These are phyloP conservation scores for Atalantia buxifolia DNA, from an alignment of 345 rosid species.

Conservation along the genomic window DNA sequence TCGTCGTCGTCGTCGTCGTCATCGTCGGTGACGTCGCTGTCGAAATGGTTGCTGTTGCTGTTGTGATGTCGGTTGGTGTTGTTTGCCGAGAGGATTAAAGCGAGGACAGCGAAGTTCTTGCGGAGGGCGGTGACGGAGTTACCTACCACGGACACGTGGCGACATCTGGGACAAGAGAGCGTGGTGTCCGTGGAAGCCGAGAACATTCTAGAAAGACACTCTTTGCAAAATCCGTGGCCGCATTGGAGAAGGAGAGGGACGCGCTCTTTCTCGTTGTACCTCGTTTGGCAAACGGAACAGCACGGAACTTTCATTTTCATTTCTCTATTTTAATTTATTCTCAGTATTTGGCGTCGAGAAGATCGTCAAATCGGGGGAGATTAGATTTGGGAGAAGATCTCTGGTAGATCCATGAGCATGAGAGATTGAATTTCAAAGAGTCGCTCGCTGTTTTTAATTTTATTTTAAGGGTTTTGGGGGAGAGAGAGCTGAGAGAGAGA, in stretches of 20 bases:
- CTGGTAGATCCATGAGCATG: constrained; percentile 3
- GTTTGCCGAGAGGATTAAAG: constrained; percentile 55
- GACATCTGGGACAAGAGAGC: constrained; percentile 85
- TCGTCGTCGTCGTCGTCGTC: constrained; percentile 46
- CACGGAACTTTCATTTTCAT: constrained; percentile 66
- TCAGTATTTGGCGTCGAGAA: not conserved
- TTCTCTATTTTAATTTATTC: too few species aligned
- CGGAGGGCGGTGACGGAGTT: constrained; percentile 85
- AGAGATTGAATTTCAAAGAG: not conserved
- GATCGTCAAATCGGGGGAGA: not conserved
- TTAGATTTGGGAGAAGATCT: not conserved
- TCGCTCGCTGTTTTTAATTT: not conserved
- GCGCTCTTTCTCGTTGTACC: constrained; percentile 89
- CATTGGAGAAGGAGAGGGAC: constrained; percentile 90
- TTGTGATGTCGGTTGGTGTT: constrained; percentile 3
- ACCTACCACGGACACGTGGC: constrained; percentile 85
- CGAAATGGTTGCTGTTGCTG: constrained; percentile 33
- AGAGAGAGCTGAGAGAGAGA: not conserved
- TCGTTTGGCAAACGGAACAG: constrained; percentile 87
- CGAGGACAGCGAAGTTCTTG: constrained; percentile 81
- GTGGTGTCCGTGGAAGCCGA: constrained; percentile 74
- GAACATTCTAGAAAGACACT: constrained; percentile 85
- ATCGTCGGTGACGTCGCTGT: constrained; percentile 69
- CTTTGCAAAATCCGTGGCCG: constrained; percentile 94
- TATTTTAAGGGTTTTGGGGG: not conserved